A percentile compares a stretch with the other conserved stretches of the same genome.
These are phyloP conservation scores for Euryodendron excelsum DNA, from an alignment of 148 eudicot genomes.

Conservation along the genomic window DNA sequence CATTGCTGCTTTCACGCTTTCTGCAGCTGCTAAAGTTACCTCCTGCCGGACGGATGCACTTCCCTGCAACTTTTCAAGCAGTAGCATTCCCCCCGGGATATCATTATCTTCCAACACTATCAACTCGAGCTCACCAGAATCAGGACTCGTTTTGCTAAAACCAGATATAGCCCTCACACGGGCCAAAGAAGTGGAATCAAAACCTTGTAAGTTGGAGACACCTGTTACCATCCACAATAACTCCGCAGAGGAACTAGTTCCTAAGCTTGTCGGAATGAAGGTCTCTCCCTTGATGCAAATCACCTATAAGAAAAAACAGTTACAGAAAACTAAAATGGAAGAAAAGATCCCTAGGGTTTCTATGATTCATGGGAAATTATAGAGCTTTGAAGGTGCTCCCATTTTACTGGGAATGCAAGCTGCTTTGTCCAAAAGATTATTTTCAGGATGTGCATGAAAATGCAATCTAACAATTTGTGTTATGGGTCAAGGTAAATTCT, in stretches of 20 bases:
- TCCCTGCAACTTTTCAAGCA: constrained; percentile 80
- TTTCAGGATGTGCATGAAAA: background rate
- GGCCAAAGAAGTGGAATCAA: constrained; percentile 50
- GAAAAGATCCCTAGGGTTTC: background rate
- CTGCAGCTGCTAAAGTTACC: constrained; percentile 58
- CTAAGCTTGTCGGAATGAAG: constrained; percentile 78
- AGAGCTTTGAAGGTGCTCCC: background rate
- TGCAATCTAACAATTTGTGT: background rate
- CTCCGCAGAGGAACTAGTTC: constrained; percentile 39
- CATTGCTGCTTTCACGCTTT: constrained; percentile 75
- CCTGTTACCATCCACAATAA: constrained; percentile 85
- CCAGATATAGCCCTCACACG: constrained; percentile 66
- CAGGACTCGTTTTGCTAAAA: constrained; percentile 20
- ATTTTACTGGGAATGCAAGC: background rate
- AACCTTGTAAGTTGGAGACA: constrained; percentile 61
- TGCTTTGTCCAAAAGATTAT: background rate
- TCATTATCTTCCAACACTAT: constrained; percentile 56
- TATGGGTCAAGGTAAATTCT: background rate
- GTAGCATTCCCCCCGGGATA: constrained; percentile 58
- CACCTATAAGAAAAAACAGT: constrained; percentile 39
- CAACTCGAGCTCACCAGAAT: constrained; percentile 28
- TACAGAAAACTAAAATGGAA: background rate
- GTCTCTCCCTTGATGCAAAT: constrained; percentile 59
- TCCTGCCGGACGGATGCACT: constrained; percentile 44
- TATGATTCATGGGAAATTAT: background rate